Evolutionary conservation across 768 basidiomycete genomes (phyloP), one percentile per base, ranked within the genome.

Genomic region (Gautieria morchelliformis): DNA sequence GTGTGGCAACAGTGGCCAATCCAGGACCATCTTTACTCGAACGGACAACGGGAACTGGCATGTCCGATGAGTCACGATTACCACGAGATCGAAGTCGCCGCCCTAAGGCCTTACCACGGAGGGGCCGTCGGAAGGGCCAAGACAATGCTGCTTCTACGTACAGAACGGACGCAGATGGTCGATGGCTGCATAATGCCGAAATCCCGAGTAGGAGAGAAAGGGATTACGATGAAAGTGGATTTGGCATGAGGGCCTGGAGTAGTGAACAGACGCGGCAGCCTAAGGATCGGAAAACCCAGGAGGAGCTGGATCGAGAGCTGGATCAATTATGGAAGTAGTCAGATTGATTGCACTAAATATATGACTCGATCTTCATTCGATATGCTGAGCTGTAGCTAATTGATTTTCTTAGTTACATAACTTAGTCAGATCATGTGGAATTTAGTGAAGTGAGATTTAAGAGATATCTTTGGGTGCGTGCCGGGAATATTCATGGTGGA

Each of bases 271-370:
- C 49, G 22, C 49, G 58, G 22, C 32, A 19, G 32, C 44, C 50
- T 59, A 73, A 76, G 11, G 72, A 75, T 22, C 75, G 67, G 58
- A 82, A 81, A 68, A 87, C 81, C 0, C 83, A 83, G 65, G 80
- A 86, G 69, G 87, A 92, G 63, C 73, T 93, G 39, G 89, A 93
- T 61, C 87, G 84, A 50, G 89, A 93, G 64, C 72, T 92, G 48
- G 89, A 92, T 33, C 84, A 85, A 15, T 91, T 91, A 39, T 33
- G 42, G 42, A n/a, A 44, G 20, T n/a, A 44, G n/a, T 9, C 42
- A 44, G 20, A 19, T 5, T 44, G 42, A 44, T n/a, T 44, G 42
- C 17, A n/a, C 4, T 44, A 17, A 14, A 37, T 37, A 4, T 9
- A 37, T 37, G 35, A 14, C 35, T 37, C 35, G 35, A 37, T 37